Evolutionary conservation across 108 stramenopile genomes (phyloP), one percentile per base, ranked within the genome.

Genomic region (Mayamaea pseudoterrestris): DNA sequence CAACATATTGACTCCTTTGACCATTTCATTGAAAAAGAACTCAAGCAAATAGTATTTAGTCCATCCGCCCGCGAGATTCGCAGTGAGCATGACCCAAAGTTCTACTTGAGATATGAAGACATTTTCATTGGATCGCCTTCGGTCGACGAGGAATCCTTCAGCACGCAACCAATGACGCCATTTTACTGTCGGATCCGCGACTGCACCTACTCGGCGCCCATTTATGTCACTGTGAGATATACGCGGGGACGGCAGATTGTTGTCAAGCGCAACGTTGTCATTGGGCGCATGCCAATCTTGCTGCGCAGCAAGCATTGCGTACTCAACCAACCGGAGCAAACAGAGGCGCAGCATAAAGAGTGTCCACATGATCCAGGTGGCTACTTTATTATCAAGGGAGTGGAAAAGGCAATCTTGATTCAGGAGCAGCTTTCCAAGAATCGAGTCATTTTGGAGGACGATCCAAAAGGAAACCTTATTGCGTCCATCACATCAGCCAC

Each of bases 391-490:
- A 79, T 99, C 48, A 97, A 97, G 65, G 94, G 94, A 14, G 82
- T 83, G 2, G 94, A 96, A 63, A 94, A 97, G 72, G 98, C 96
- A 21, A 93, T 99, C 40, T 56, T 98, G 35, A 96, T 96, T 69
- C 98, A 99, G 66, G 98, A 99, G 59, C 96, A 98, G 59, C 73
- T 99, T 29, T 90, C 89, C 42, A 99, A 99, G 63, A 99, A 99
- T 75, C 91, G 97, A 37, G 93, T 95, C 27, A 98, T 98, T 68
- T 71, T 98, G 35, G 97, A 98, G 63, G 66, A 86, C 54, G 96
- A 98, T 58, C 54, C 54, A 24, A 95, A 95, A 50, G 79, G 81
- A 24, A 76, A 73, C 34, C 59, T 91, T 16, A 69, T 60, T 32
- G 96, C 96, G 7, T 67, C 70, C 23, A 94, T 97, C 47, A 97